Evolutionary conservation across 164 flowering plant genomes (phyloP).

Genomic region (Stephania yunnanensis): DNA sequence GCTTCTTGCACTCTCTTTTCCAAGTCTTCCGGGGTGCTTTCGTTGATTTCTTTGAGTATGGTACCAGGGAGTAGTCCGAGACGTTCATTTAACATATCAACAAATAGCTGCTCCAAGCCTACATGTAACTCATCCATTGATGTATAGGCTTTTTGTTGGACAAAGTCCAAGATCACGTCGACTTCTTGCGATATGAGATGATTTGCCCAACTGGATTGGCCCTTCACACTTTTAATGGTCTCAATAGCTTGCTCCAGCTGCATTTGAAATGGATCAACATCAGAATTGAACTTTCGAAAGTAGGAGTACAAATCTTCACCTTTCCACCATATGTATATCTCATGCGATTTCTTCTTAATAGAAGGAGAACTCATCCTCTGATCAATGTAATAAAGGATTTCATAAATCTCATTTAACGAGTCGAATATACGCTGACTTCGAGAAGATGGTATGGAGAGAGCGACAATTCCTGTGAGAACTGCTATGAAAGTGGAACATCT

Average conservation of each 20-base stretch:
- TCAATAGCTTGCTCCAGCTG: neutral
- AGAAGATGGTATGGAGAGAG: no score
- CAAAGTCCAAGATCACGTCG: neutral
- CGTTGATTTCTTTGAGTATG: constrained; percentile 4
- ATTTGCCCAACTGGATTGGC: no score
- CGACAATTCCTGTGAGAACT: neutral
- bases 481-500: constrained; percentile 2
- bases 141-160: neutral
- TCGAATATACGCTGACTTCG: no score
- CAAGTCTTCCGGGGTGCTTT: neutral
- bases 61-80: constrained; percentile 2
- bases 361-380: neutral
- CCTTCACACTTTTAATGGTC: neutral
- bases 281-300: no score
- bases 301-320: neutral
- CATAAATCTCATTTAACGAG: neutral
- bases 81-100: neutral
- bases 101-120: neutral
- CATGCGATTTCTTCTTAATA: neutral
- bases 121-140: neutral
- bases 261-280: no score
- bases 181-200: neutral
- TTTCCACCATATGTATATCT: neutral
- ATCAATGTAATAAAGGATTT: constrained; percentile 3
- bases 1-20: neutral